Conservation (phyloP, 805 yeast genomes). For the Barnettozyma vustinii region DNA sequence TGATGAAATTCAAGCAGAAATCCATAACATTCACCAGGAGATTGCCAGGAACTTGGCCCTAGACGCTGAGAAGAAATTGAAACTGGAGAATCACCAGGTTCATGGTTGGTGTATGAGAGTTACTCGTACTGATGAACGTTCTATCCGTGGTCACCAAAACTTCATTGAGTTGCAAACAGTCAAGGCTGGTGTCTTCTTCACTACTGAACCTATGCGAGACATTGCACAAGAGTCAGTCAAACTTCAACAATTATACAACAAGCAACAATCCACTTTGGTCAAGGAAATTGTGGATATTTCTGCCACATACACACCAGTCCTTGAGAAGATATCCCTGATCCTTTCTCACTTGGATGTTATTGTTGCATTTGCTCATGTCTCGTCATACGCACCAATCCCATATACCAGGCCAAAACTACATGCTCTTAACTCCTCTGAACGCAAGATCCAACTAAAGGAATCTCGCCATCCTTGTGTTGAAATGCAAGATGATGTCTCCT, state of each 20-base stretch:
- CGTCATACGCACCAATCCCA: conserved; percentile 77
- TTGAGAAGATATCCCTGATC: conserved; percentile 58
- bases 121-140: conserved; percentile 83
- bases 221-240: conserved; percentile 54
- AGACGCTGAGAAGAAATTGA: conserved; percentile 84
- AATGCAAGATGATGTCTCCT: conserved; percentile 83
- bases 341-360: conserved; percentile 81
- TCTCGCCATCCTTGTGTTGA: conserved; percentile 96
- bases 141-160: conserved; percentile 53
- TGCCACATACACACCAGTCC: conserved; percentile 72
- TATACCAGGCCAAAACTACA: conserved; percentile 72
- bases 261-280: conserved; percentile 72
- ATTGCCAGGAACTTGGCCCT: conserved; percentile 72
- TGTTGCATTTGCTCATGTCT: conserved; percentile 76
- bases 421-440: conserved; percentile 38
- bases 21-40: conserved; percentile 53
- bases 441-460: conserved; percentile 53
- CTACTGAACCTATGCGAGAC: conserved; percentile 60
- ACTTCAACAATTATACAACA: conserved; percentile 61
- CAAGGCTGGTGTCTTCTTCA: conserved; percentile 92
- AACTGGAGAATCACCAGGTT: conserved; percentile 78
- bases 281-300: conserved; percentile 79
- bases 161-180: conserved; percentile 84
- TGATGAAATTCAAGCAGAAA: conserved; percentile 46
- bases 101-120: conserved; percentile 95